Base-by-base conservation (phyloP, 1,284 basidiomycete species). In the Fereydounia khargensis region DNA sequence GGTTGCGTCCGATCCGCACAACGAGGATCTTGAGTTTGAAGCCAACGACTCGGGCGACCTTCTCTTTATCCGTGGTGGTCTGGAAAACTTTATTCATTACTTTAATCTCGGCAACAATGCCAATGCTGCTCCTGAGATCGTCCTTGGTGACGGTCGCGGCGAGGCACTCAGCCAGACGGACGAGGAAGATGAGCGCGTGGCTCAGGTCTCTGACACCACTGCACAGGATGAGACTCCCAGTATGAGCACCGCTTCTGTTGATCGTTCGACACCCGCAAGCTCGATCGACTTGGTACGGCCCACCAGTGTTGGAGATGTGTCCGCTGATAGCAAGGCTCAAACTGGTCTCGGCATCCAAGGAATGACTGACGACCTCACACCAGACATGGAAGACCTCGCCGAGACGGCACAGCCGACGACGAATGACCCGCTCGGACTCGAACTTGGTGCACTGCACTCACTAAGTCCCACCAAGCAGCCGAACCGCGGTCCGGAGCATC, bases 1-100 rank as follows among this genome's bases (percentile, higher is more conserved):
- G 47, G 49, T 24, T 25, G 42, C 39, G 22, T 45, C 39, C 18
- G 48, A 66, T 19, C 33, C 35, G 2, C 17, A 39, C 24, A 17
- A 50, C 21, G 65, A 53, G 11, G 50, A 62, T 18, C 41, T 63
- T 28, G 59, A 68, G 16, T 33, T 54, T 22, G 59, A 55, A 35
- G 57, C 35, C 76, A 79, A 8, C 77, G 80, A 31, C 80, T 83
- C 21, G 39, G 49, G 33, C n/a, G 65, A 68, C 39, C 50, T 70
- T 3, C 44, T 70, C 25, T 70, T 63, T 27, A 42, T 46, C 18
- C 64, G 64, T 19, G 67, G 65, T 14, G 67, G 67, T 2, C 32
- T 70, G 3, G 65, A 70, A 16, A 62, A 53, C 32, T 51, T 68
- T 8, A 32, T 70, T 25, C 42, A 56, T 20, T 65, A 40, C 43